These are phyloP conservation scores for Niebla homalea DNA, from an alignment of 495 filamentous ascomycete species.

Conservation along the genomic window DNA sequence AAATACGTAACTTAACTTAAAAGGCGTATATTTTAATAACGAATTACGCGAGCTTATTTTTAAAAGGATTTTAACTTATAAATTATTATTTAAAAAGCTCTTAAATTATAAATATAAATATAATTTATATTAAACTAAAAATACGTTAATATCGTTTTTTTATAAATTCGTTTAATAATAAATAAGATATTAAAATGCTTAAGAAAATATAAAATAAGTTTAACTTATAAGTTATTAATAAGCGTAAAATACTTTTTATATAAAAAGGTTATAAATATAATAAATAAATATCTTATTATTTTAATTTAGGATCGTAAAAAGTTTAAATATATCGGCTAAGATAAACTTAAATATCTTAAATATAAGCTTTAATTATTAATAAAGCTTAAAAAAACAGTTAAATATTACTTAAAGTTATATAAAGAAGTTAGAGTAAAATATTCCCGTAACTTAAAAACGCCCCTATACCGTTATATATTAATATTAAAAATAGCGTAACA, in stretches of 20 bases:
- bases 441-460: too few species aligned
- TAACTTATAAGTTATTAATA: not conserved
- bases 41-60: too few species aligned
- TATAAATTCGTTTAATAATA: too few species aligned
- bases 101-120: not conserved
- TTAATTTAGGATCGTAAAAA: not conserved
- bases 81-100: too few species aligned
- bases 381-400: not conserved
- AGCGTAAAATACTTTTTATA: not conserved
- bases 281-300: not conserved
- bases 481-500: not conserved
- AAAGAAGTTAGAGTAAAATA: not conserved
- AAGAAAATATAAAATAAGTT: not conserved
- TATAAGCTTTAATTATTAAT: not conserved
- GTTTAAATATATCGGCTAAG: not conserved
- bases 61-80: too few species aligned
- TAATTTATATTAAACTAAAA: not conserved
- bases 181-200: not conserved
- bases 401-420: not conserved
- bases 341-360: not conserved
- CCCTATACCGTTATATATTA: not conserved
- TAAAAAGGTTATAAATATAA: not conserved
- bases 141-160: not conserved
- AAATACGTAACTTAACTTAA: too few species aligned
- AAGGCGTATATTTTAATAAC: too few species aligned